A percentile compares a stretch with the other conserved stretches of the same genome.
Conservation (phyloP, 1,139 yeast genomes). For the Saccharomyces hybrid region DNA sequence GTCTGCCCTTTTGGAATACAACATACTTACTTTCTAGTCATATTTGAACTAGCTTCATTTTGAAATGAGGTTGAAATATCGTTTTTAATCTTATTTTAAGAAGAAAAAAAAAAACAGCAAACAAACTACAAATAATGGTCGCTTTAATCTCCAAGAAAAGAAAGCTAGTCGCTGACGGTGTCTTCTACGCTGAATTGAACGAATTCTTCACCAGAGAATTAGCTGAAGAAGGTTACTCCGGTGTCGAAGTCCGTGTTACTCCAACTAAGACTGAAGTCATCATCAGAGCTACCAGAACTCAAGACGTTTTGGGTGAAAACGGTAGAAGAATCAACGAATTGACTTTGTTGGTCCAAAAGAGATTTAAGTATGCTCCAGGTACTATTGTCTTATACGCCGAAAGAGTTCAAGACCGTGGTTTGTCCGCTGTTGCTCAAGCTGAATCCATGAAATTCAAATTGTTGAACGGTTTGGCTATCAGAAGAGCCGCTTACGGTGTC, state of each 20-base stretch:
- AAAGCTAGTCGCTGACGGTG: constrained; percentile 99
- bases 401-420: constrained; percentile 99
- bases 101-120: constrained; percentile 6
- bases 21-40: too few relatives aligned
- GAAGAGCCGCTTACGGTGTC: constrained; percentile 99
- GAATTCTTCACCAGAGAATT: constrained; percentile 99
- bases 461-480: constrained; percentile 97
- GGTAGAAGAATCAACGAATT: constrained; percentile 99
- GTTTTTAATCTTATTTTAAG: neutral
- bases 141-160: constrained; percentile 75
- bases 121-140: constrained; percentile 36
- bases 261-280: constrained; percentile 97
- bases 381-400: constrained; percentile 95
- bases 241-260: constrained; percentile 98
- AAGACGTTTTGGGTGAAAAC: constrained; percentile 97
- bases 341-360: constrained; percentile 95
- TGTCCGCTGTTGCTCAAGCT: constrained; percentile 99
- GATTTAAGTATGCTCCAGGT: constrained; percentile 95
- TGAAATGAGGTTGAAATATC: neutral
- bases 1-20: neutral
- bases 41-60: too few relatives aligned
- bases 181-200: constrained; percentile 99
- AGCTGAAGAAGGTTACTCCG: constrained; percentile 99
- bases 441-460: constrained; percentile 98
- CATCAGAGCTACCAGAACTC: constrained; percentile 98